Conservation (phyloP, 106 monocot genomes). For the Acorus calamus region DNA sequence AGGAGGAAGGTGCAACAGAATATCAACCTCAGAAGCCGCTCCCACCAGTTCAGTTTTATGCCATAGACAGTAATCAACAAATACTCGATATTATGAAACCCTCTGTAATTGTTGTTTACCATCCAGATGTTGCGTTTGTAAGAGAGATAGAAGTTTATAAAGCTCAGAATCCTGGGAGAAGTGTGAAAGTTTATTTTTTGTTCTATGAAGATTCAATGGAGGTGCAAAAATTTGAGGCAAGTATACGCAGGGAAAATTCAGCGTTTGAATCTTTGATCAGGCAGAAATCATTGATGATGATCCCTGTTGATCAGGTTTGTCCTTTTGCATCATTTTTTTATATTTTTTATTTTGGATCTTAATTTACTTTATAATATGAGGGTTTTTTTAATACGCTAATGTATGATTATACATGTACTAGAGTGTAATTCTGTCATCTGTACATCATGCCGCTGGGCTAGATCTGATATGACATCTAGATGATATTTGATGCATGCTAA, state of each 20-base stretch:
- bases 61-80: conserved; percentile 59
- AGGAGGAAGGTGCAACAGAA: conserved; percentile 10
- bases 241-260: conserved; percentile 73
- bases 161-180: conserved; percentile 72
- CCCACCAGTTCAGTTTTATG: conserved; percentile 91
- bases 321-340: background rate
- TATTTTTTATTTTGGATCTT: background rate
- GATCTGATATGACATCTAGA: too few species aligned
- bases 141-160: conserved; percentile 96
- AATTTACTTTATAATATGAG: background rate
- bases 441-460: too few species aligned
- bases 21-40: conserved; percentile 28
- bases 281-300: conserved; percentile 97
- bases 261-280: conserved; percentile 98
- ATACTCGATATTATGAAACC: conserved; percentile 70
- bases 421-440: too few species aligned
- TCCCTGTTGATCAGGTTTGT: conserved; percentile 85
- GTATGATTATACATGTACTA: too few species aligned
- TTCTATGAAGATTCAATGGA: conserved; percentile 96
- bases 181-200: conserved; percentile 83
- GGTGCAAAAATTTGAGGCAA: conserved; percentile 92
- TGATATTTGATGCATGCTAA: too few species aligned
- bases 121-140: conserved; percentile 86
- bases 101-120: conserved; percentile 83
- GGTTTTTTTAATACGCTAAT: background rate